Evolutionary conservation across 768 basidiomycete genomes (phyloP), one percentile per base, ranked within the genome.

Genomic region (Epithele typhae): DNA sequence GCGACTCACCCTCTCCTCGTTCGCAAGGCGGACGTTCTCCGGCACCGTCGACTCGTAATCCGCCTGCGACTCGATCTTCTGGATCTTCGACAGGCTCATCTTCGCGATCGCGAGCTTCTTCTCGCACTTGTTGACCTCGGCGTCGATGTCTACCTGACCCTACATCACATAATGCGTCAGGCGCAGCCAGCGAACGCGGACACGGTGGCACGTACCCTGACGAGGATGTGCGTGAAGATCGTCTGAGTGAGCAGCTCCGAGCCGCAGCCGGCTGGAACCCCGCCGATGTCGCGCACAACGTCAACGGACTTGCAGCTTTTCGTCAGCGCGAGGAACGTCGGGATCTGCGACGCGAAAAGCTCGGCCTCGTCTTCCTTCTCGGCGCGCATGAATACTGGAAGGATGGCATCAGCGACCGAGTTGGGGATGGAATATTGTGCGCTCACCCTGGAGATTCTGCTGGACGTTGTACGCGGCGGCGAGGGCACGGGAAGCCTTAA

Each of bases 401-500:
- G 7, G 27, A 7, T 7, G 8, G 7, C 27, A 14, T 12, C 25
- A 18, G 32, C 33, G 36, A 30, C 27, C 8, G 21, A 21, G 12
- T 18, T 30, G 14, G 14, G 34, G 38, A 36, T 9, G 43, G 30
- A 34, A n/a, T n/a, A n/a, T n/a, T n/a, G n/a, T n/a, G 45, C 7
- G 66, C 80, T 21, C 56, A 90, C 90, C 70, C 63, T 92, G 89
- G 17, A 94, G 84, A 56, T 92, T 85, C 34, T 68, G 81, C 60
- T 89, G 91, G 34, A 99, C 66, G 64, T 86, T 91, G 67, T 96
- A 98, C 5, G 86, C 84, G 3, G 90, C 90, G 15, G 92, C 85
- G 32, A 96, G 71, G 4, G 90, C 93, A 23, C 95, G 83, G 8
- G 86, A 83, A 4, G 86, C 68, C 63, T 82, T 85, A 62, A 96